A percentile compares a stretch with the other conserved stretches of the same genome.
phyloP scores from a whole-genome alignment of 129 eudicot genomes.

The Flaveria linearis region DNA sequence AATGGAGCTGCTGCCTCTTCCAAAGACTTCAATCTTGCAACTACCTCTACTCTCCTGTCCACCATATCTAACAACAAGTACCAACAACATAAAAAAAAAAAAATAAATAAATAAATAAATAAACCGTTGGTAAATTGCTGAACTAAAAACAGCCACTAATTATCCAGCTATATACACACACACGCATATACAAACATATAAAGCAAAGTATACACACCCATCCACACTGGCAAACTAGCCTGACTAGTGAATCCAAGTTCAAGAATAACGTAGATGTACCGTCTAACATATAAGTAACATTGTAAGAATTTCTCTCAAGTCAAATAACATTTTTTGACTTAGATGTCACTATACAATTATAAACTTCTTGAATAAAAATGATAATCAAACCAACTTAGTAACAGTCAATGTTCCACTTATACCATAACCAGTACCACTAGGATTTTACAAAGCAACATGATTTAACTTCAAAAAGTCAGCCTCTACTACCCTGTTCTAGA shows the following conservation, averaged over 20 bases:
- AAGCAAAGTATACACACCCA: background rate
- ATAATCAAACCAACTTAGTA: background rate
- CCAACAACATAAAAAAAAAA: background rate
- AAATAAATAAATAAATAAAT: too few relatives aligned
- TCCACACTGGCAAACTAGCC: conserved; percentile 1
- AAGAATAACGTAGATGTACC: background rate
- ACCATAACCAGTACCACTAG: background rate
- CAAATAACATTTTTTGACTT: background rate
- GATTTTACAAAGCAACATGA: background rate
- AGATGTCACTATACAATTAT: background rate
- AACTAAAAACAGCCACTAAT: conserved; percentile 7
- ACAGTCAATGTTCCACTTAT: background rate
- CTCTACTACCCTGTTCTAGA: background rate
- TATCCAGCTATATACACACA: background rate
- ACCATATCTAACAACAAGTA: conserved; percentile 66
- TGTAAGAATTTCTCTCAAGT: background rate
- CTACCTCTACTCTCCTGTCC: conserved; percentile 96
- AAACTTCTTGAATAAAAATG: background rate
- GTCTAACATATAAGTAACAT: background rate
- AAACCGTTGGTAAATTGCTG: background rate
- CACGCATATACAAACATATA: background rate
- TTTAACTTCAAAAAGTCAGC: background rate
- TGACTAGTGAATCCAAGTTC: background rate
- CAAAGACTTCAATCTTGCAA: conserved; percentile 85
- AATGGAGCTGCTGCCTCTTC: conserved; percentile 97